These are phyloP conservation scores for Pleurotus ostreatus DNA, from an alignment of 768 basidiomycete species.

Conservation along the genomic window DNA sequence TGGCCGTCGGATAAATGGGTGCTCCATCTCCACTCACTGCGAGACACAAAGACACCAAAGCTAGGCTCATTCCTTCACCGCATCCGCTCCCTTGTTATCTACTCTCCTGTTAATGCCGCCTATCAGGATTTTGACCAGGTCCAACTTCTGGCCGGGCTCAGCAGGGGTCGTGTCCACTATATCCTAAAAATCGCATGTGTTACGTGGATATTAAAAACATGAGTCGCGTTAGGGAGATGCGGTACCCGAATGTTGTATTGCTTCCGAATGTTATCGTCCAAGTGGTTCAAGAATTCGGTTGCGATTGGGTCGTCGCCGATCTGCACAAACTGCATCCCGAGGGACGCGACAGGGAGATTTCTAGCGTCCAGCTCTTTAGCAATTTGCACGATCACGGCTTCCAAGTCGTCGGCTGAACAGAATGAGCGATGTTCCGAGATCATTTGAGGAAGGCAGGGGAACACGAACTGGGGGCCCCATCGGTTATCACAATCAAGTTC, in stretches of 20 bases:
- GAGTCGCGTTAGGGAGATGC: slow-evolving; percentile 10
- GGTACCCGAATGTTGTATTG: slow-evolving; percentile 38
- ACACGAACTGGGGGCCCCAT: slow-evolving; percentile 45
- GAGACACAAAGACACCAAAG: too few species aligned
- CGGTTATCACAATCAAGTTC: slow-evolving; percentile 54
- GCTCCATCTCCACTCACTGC: too few species aligned
- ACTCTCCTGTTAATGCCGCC: slow-evolving; percentile 55
- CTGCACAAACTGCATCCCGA: slow-evolving; percentile 63
- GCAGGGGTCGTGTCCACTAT: slow-evolving; percentile 62
- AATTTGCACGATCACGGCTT: slow-evolving; percentile 34
- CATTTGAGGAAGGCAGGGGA: background rate
- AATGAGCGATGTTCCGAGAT: slow-evolving; percentile 1
- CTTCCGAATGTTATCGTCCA: slow-evolving; percentile 48
- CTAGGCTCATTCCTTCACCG: background rate
- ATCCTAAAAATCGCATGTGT: slow-evolving; percentile 33
- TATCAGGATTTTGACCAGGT: slow-evolving; percentile 56
- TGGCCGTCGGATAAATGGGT: too few species aligned
- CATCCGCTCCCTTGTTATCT: slow-evolving; percentile 12
- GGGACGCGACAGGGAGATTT: slow-evolving; percentile 43
- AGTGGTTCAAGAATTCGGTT: slow-evolving; percentile 33
- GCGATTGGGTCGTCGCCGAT: slow-evolving; percentile 44
- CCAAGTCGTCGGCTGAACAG: slow-evolving; percentile 34
- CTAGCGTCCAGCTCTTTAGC: slow-evolving; percentile 43
- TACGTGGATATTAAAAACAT: background rate
- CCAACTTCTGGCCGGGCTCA: slow-evolving; percentile 37